Evolutionary conservation across 192 early-diverging fungal genomes (phyloP).

Genomic region (Phlyctochytrium arcticum): DNA sequence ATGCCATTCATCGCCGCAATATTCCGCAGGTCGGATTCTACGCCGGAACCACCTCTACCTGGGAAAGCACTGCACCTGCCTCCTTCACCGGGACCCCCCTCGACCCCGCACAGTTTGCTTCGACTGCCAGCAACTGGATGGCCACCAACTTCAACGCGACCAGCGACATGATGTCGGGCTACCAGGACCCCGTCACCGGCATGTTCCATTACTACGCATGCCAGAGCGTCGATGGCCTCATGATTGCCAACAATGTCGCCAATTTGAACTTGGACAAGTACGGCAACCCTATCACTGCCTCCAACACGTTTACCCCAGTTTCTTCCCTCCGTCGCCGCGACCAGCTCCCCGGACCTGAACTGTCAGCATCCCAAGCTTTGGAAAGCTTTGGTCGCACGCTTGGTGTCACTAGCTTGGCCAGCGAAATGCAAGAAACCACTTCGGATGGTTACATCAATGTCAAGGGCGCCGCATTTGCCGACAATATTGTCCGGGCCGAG

Average conservation of each 20-base stretch:
- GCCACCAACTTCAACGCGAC: not conserved
- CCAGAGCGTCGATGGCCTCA: constrained; percentile 13
- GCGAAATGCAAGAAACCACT: not conserved
- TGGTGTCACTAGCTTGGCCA: not conserved
- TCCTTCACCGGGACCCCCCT: no score
- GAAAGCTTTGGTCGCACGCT: constrained; percentile 11
- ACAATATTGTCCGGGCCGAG: constrained; percentile 1
- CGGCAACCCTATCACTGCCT: constrained; percentile 11
- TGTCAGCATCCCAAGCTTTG: constrained; percentile 11
- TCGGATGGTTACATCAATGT: constrained; percentile 2
- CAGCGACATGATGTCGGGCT: not conserved
- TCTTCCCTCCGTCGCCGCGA: constrained; percentile 1
- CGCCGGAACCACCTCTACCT: constrained; percentile 12
- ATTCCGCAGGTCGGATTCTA: constrained; percentile 14
- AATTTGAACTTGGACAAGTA: constrained; percentile 11
- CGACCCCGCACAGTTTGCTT: not conserved
- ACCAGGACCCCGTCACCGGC: not conserved
- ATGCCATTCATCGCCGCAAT: no score
- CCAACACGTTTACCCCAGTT: constrained; percentile 5
- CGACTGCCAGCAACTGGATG: not conserved
- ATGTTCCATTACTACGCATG: constrained; percentile 19
- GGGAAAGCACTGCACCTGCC: constrained; percentile 12
- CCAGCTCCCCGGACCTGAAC: not conserved
- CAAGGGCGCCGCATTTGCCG: constrained; percentile 11
- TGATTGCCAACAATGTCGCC: constrained; percentile 10